These are phyloP conservation scores for Cucurbita moschata DNA, from an alignment of 306 rosid species.

Conservation along the genomic window DNA sequence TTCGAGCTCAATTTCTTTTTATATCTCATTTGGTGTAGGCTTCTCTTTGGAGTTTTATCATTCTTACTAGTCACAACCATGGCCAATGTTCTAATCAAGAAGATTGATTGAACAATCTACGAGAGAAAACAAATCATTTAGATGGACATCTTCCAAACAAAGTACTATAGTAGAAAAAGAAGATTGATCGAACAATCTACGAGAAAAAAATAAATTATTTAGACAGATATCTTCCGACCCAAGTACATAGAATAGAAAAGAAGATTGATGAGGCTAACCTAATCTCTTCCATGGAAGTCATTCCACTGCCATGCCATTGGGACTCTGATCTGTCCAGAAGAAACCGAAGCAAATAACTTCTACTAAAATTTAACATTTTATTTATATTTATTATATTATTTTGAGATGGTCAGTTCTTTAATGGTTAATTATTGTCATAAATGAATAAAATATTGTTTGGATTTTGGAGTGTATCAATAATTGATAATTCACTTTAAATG, in stretches of 20 bases:
- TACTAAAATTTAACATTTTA: background rate
- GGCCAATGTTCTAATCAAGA: too few relatives aligned
- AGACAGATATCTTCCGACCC: too few relatives aligned
- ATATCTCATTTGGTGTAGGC: background rate
- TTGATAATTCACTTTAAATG: background rate
- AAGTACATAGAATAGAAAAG: background rate
- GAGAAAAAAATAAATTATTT: too few relatives aligned
- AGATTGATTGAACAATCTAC: background rate
- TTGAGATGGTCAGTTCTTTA: background rate
- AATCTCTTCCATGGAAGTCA: background rate
- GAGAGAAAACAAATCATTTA: background rate
- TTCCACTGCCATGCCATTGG: background rate
- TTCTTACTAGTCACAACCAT: background rate
- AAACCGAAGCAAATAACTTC: background rate
- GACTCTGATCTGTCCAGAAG: background rate
- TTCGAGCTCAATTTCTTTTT: background rate
- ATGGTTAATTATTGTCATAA: background rate
- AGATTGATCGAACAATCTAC: background rate
- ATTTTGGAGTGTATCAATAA: background rate
- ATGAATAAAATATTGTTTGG: background rate
- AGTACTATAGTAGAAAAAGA: background rate
- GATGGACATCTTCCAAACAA: background rate
- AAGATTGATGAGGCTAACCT: background rate
- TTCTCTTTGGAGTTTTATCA: background rate
- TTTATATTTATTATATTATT: background rate